Percentiles rank a stretch among this genome's conserved stretches.
These are phyloP conservation scores for Limonium bicolor DNA, from an alignment of 148 eudicot genomes.

Conservation along the genomic window DNA sequence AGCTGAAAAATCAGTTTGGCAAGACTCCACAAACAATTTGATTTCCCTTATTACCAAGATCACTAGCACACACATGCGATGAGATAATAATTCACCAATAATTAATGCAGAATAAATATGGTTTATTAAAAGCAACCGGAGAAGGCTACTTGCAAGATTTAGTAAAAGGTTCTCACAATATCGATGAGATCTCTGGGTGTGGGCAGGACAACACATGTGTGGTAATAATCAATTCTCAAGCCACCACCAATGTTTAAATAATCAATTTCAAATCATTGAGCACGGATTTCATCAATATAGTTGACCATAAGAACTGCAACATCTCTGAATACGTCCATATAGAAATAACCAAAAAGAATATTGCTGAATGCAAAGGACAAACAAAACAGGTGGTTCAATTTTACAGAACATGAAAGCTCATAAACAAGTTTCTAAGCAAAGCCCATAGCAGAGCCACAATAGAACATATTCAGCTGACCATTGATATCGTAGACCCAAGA, in stretches of 20 bases:
- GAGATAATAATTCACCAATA: too few species aligned
- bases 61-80: too few species aligned
- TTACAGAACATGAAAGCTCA: too few species aligned
- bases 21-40: too few species aligned
- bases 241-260: conserved; percentile 94
- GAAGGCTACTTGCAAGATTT: too few species aligned
- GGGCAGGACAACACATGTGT: conserved; percentile 72
- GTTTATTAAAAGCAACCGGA: too few species aligned
- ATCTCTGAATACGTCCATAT: conserved; percentile 85
- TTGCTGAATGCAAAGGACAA: not conserved
- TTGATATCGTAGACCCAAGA: conserved; percentile 84
- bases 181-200: conserved; percentile 73
- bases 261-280: conserved; percentile 68
- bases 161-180: conserved; percentile 55
- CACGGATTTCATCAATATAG: conserved; percentile 67
- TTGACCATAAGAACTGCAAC: conserved; percentile 86
- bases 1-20: too few species aligned
- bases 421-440: too few species aligned
- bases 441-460: not conserved
- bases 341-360: conserved; percentile 6
- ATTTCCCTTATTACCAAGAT: too few species aligned
- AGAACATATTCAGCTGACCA: conserved; percentile 20
- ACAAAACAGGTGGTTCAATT: not conserved
- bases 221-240: conserved; percentile 84
- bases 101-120: too few species aligned